These are phyloP conservation scores for Liriodendron chinense DNA, from an alignment of 164 flowering plant species.

Conservation along the genomic window DNA sequence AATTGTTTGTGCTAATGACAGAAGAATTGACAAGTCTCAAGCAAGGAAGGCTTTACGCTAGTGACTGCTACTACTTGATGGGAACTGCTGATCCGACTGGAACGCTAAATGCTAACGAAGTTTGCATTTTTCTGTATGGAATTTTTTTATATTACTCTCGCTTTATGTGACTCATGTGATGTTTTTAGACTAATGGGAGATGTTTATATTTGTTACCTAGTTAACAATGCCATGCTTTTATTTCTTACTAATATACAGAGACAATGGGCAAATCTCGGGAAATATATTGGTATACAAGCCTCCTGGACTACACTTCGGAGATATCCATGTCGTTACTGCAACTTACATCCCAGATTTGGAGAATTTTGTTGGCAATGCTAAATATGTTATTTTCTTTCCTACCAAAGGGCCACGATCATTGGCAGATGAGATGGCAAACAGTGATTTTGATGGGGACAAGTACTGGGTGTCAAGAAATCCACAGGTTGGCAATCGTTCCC, in stretches of 20 bases:
- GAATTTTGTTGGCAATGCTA: constrained; percentile 62
- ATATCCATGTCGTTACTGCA: constrained; percentile 64
- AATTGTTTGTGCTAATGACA: constrained; percentile 33
- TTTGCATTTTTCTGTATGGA: constrained; percentile 80
- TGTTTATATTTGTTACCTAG: background rate
- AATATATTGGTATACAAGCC: constrained; percentile 66
- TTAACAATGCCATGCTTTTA: background rate
- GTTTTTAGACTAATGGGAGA: background rate
- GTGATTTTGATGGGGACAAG: constrained; percentile 90
- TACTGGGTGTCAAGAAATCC: constrained; percentile 76
- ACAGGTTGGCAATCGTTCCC: constrained; percentile 37
- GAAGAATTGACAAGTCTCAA: constrained; percentile 49
- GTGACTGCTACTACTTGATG: constrained; percentile 69
- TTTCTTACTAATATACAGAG: constrained; percentile 33
- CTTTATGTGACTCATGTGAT: background rate
- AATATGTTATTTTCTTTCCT: constrained; percentile 82
- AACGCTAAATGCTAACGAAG: constrained; percentile 49
- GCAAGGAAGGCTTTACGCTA: constrained; percentile 60
- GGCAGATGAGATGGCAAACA: constrained; percentile 79
- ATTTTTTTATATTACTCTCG: background rate
- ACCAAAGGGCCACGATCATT: constrained; percentile 60
- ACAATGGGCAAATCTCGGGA: constrained; percentile 74
- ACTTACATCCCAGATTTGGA: constrained; percentile 45
- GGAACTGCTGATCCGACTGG: constrained; percentile 91
- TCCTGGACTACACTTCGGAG: constrained; percentile 92